A percentile compares a stretch with the other conserved stretches of the same genome.
These are phyloP conservation scores for Chaetomiaceae sp. DNA, from an alignment of 2,329 filamentous ascomycete species.

Conservation along the genomic window DNA sequence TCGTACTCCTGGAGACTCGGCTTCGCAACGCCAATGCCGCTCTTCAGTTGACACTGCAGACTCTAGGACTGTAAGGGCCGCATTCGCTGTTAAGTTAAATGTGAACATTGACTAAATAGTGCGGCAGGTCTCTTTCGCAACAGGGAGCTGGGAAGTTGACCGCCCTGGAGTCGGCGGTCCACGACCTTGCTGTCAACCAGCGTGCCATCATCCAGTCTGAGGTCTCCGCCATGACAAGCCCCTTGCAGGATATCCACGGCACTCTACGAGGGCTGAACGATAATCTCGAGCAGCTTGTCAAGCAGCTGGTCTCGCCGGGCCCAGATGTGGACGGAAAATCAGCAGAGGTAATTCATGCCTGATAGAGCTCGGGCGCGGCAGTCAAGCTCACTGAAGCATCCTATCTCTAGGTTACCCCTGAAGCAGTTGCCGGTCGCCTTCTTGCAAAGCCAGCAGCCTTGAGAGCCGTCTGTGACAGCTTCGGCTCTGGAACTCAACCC, in stretches of 20 bases:
- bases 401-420: not conserved
- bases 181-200: not conserved
- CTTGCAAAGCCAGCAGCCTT: not conserved
- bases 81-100: no score
- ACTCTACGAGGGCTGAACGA: not conserved
- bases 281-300: not conserved
- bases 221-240: not conserved
- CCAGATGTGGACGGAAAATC: not conserved
- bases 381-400: not conserved
- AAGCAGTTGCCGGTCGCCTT: not conserved
- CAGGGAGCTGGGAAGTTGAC: not conserved
- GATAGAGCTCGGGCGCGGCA: no score
- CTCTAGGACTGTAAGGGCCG: not conserved
- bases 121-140: not conserved
- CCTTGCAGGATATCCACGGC: not conserved
- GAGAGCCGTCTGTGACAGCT: not conserved
- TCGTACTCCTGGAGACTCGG: not conserved
- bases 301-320: not conserved
- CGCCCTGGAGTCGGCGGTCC: not conserved
- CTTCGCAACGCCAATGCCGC: not conserved
- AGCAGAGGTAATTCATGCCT: not conserved
- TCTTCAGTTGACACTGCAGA: conserved; percentile 7
- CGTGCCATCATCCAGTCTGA: not conserved
- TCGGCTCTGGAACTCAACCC: no score
- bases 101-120: not conserved